A percentile compares a stretch with the other conserved stretches of the same genome.
Conservation (phyloP, 306 rosid genomes). For the Erythrophleum fordii region DNA sequence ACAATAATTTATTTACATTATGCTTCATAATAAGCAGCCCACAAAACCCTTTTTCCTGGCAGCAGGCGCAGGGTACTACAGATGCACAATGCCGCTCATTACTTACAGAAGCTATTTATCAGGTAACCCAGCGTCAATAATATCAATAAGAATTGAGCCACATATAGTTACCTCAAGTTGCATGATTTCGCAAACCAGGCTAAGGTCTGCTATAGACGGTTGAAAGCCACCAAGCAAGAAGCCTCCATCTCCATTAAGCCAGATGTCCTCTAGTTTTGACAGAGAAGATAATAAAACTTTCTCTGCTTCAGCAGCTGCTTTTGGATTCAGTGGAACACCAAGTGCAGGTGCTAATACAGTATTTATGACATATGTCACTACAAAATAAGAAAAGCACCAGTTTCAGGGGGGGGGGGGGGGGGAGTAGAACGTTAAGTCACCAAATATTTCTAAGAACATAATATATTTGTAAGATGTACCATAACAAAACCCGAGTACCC, state of each 20-base stretch:
- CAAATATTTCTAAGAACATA: not conserved
- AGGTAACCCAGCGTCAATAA: conserved; percentile 14
- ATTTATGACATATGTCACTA: conserved; percentile 58
- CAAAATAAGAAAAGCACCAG: conserved; percentile 12
- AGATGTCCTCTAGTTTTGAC: conserved; percentile 67
- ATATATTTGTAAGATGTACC: not conserved
- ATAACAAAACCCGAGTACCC: not conserved
- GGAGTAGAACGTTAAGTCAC: not conserved
- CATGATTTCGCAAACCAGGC: conserved; percentile 81
- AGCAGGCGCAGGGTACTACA: not conserved
- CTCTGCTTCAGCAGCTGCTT: conserved; percentile 75
- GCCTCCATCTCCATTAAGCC: conserved; percentile 73
- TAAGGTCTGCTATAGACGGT: conserved; percentile 86
- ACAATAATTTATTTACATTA: not conserved
- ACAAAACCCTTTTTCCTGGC: not conserved
- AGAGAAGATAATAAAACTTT: conserved; percentile 63
- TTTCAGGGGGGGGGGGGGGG: too few relatives aligned
- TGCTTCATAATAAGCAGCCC: not conserved
- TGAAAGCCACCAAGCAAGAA: conserved; percentile 68
- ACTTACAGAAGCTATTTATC: conserved; percentile 5
- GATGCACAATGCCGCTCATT: not conserved
- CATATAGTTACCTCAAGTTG: conserved; percentile 76
- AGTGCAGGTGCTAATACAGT: conserved; percentile 69
- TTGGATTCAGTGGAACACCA: conserved; percentile 56
- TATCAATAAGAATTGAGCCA: conserved; percentile 8